Evolutionary conservation across 768 basidiomycete species (phyloP).

Genomic region (Podaxis sp.): DNA sequence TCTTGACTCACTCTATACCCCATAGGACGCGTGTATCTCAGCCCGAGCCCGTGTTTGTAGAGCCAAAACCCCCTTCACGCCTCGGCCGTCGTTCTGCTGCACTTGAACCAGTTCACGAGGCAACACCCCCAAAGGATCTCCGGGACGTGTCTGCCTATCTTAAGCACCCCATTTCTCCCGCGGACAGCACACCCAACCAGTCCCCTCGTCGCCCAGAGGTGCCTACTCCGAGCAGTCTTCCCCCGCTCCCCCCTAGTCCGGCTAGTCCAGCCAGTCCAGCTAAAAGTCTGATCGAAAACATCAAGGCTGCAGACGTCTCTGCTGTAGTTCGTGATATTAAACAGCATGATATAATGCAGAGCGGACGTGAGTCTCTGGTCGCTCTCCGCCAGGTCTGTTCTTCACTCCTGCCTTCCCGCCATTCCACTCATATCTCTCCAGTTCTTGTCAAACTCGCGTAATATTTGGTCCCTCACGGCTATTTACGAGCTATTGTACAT

Average conservation of each 20-base stretch:
- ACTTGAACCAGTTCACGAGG: conserved; percentile 44
- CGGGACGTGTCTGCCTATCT: conserved; percentile 54
- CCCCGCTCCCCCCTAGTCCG: conserved; percentile 40
- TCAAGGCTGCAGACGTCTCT: conserved; percentile 29
- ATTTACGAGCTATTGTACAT: conserved; percentile 56
- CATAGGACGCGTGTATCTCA: conserved; percentile 10
- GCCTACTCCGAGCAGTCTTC: conserved; percentile 38
- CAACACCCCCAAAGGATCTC: conserved; percentile 49
- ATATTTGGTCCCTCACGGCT: conserved; percentile 58
- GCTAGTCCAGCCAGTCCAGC: conserved; percentile 38
- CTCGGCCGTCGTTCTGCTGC: conserved; percentile 20
- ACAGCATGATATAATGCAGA: conserved; percentile 35
- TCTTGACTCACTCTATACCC: conserved; percentile 21
- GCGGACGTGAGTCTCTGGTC: conserved; percentile 35
- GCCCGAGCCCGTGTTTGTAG: conserved; percentile 14
- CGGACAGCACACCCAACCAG: conserved; percentile 24
- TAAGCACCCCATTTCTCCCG: conserved; percentile 45
- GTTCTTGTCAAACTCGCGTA: conserved; percentile 67
- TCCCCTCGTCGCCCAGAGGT: conserved; percentile 23
- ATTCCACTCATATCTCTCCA: conserved; percentile 21
- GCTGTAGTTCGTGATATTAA: conserved; percentile 32
- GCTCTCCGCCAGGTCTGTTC: conserved; percentile 37
- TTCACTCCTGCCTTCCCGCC: not conserved
- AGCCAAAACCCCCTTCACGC: conserved; percentile 27
- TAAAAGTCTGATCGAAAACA: conserved; percentile 38